Conservation (phyloP, 1,284 basidiomycete genomes). For the Trichosporon ovoides region DNA sequence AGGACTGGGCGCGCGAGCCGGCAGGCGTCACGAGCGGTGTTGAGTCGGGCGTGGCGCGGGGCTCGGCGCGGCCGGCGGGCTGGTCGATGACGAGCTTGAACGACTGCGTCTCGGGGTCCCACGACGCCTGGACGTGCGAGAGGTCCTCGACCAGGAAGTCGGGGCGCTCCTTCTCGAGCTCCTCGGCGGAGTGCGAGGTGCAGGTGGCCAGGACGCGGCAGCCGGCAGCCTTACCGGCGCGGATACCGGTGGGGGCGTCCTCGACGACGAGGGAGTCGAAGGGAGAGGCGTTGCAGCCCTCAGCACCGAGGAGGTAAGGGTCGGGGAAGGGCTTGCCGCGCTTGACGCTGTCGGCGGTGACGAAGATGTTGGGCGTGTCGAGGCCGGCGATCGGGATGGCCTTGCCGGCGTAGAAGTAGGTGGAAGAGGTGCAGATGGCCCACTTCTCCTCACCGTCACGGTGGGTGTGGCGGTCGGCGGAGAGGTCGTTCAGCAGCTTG, state of each 20-base stretch:
- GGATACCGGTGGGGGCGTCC: slow-evolving; percentile 52
- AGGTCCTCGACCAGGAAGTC: slow-evolving; percentile 50
- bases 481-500: slow-evolving; percentile 40
- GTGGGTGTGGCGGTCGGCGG: slow-evolving; percentile 29
- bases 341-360: slow-evolving; percentile 51
- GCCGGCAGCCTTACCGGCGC: slow-evolving; percentile 50
- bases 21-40: slow-evolving; percentile 49
- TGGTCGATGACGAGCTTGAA: slow-evolving; percentile 48
- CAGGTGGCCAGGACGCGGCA: slow-evolving; percentile 49
- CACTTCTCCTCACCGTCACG: slow-evolving; percentile 45
- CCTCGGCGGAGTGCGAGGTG: slow-evolving; percentile 49
- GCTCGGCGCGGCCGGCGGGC: slow-evolving; percentile 42
- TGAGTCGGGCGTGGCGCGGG: slow-evolving; percentile 45
- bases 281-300: slow-evolving; percentile 42
- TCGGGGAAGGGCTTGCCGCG: slow-evolving; percentile 52
- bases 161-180: slow-evolving; percentile 48
- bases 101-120: slow-evolving; percentile 40
- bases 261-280: slow-evolving; percentile 50
- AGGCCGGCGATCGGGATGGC: slow-evolving; percentile 48
- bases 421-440: slow-evolving; percentile 48
- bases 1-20: slow-evolving; percentile 40
- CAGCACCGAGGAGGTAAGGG: slow-evolving; percentile 51
- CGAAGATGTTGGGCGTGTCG: slow-evolving; percentile 47
- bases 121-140: slow-evolving; percentile 43
- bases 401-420: slow-evolving; percentile 48